Base-by-base conservation (phyloP, 1,284 basidiomycete genomes). In the Leccinum subfulvum region DNA sequence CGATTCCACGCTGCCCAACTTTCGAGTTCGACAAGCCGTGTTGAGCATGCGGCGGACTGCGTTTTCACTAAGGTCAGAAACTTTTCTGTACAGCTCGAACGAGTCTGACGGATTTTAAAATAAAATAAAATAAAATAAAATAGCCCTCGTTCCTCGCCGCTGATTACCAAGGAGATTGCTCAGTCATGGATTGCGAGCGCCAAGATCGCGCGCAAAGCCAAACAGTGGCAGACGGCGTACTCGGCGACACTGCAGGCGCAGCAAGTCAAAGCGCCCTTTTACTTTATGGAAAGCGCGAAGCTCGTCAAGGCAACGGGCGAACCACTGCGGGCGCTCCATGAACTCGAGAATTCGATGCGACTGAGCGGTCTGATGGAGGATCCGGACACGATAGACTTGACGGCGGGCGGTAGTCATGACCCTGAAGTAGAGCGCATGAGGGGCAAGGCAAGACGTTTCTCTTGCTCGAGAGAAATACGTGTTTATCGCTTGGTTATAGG, bases 141-240 rank as follows among this genome's bases (percentile, higher is more conserved):
- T 53, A 74, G 71, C 63, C 65, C 68, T 23, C 64, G 67, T 37
- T 72, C 78, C 37, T 77, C 76, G 35, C 68, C 75, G 21, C 73
- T 75, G 53, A 76, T 85, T n/a, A 80, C 79, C 44, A 77, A 78
- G 9, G 88, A 92, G 67, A 86, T 95, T 39, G 92, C 94, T 2
- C 84, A 84, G 58, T 87, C 93, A 1, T 99, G 97, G 97, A 85
- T 99, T 14, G 82, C 87, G 18, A 98, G 93, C 62, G 91, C 96
- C 16, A 98, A 97, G 74, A 95, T 96, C 64, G 97, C 97, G 13
- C 84, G 97, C 57, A 98, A 97, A 73, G 93, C 95, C 0, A 92
- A 93, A 0, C 97, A 99, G 75, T 90, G 88, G 80, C 97, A 99
- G 78, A 98, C 97, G 0, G 95, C 97, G 3, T 99, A 99, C 74